phyloP scores from a whole-genome alignment of 352 stramenopile genomes.

The Globisporangium heterothallicum region DNA sequence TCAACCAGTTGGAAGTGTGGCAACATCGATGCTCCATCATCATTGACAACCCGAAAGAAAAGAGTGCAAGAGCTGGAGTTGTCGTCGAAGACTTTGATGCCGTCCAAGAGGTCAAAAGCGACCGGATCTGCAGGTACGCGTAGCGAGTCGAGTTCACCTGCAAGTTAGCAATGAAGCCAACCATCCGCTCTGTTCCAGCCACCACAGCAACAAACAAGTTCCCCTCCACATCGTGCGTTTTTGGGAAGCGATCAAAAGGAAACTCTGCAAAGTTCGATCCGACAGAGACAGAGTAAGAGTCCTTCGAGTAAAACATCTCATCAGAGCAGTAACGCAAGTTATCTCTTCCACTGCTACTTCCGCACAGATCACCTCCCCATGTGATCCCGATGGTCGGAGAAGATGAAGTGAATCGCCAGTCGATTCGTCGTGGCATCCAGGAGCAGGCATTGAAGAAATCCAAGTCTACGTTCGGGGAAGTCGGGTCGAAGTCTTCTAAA shows the following conservation, averaged over 20 bases:
- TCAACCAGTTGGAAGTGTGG: background rate
- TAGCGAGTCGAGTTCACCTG: background rate
- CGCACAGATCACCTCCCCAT: constrained; percentile 1
- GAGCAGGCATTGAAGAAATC: constrained; percentile 7
- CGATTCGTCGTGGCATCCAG: background rate
- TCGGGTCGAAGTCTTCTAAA: background rate
- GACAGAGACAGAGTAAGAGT: background rate
- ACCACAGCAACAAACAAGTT: background rate
- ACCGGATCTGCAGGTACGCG: constrained; percentile 1
- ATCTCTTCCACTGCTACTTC: too few relatives aligned
- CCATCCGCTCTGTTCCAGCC: background rate
- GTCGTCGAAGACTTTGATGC: background rate
- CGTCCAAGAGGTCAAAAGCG: background rate
- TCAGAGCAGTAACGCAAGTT: background rate
- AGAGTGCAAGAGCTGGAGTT: background rate
- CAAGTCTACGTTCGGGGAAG: background rate
- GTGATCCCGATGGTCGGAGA: constrained; percentile 11
- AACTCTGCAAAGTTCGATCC: background rate
- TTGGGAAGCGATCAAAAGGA: background rate
- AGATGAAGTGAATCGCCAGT: background rate
- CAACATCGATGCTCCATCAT: background rate
- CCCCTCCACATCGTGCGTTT: too few relatives aligned
- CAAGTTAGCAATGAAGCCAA: background rate
- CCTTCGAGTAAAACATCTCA: background rate
- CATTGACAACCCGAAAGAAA: constrained; percentile 6